A percentile compares a stretch with the other conserved stretches of the same genome.
Conservation (phyloP, 108 stramenopile genomes). For the Seminavis robusta region DNA sequence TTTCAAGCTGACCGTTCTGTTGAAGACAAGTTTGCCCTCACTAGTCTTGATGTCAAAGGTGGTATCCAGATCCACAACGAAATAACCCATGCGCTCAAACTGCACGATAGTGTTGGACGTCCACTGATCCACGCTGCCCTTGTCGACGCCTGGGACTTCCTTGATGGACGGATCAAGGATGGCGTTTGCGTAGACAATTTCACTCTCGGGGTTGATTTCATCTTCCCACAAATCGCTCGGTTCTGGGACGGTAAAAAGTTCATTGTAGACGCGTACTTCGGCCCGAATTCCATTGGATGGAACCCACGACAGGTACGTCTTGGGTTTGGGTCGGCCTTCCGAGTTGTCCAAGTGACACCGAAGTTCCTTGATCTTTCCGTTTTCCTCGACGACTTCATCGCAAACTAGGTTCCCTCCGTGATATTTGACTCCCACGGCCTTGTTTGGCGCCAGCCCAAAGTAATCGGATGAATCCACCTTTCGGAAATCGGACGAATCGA, state of each 20-base stretch:
- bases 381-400: conserved; percentile 47
- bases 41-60: conserved; percentile 55
- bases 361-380: conserved; percentile 51
- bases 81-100: conserved; percentile 97
- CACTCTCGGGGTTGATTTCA: conserved; percentile 85
- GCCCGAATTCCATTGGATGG: conserved; percentile 59
- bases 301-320: conserved; percentile 79
- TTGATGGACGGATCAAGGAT: conserved; percentile 77
- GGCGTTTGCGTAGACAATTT: conserved; percentile 68
- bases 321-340: conserved; percentile 68
- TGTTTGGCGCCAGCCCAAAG: conserved; percentile 92
- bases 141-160: conserved; percentile 54
- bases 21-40: conserved; percentile 84
- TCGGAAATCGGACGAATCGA: conserved; percentile 91
- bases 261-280: conserved; percentile 91
- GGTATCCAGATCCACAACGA: conserved; percentile 92
- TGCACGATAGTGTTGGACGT: conserved; percentile 79
- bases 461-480: conserved; percentile 74
- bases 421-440: conserved; percentile 93
- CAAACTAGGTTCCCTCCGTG: conserved; percentile 79
- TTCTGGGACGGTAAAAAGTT: conserved; percentile 87
- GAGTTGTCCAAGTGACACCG: conserved; percentile 64
- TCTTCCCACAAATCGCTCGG: conserved; percentile 89
- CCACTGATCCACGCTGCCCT: conserved; percentile 53
- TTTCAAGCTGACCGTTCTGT: conserved; percentile 91